Evolutionary conservation across 2,329 filamentous ascomycete species (phyloP), one percentile per base, ranked within the genome.

Genomic region (Aspergillus arachidicola): DNA sequence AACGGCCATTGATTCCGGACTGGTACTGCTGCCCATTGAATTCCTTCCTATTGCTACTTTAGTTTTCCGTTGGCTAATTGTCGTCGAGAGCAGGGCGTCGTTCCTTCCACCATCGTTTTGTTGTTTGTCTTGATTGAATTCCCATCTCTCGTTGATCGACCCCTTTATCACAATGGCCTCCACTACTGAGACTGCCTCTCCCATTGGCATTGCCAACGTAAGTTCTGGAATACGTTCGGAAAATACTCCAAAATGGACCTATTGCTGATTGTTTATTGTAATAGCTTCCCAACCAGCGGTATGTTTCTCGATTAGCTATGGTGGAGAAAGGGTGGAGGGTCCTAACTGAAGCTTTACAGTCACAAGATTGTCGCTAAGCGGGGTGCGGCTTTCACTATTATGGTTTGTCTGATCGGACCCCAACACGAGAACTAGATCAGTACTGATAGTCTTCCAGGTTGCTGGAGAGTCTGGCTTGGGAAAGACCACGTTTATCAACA

Each of bases 401-500:
- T 99, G 95, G 95, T 97, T 85, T 67, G 85, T 70, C 57, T 57
- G 48, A 34, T 59, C 26, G 30, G 28, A 30, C 53, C 53, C 23
- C n/a, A 26, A 32, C 23, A 38, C n/a, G 32, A 16, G 19, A 12
- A 26, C 14, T 38, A 6, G 3, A n/a, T 21, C 11, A 48, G 34
- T 36, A 64, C 76, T 80, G 70, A 77, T 71, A 63, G 48, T 53
- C 61, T 19, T 48, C 59, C 75, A 96, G 93, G 93, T 98, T 83
- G 95, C 95, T 84, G 94, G 94, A 84, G 94, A 99, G 85, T 98
- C 95, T 72, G 94, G 94, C 78, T 85, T 98, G 73, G 95, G 95
- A 85, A 99, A 99, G 89, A 99, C 96, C 30, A 99, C 95, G 75
- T 99, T 99, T 84, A 98, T 99, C 89, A 99, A 99, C 89, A 99